These are phyloP conservation scores for Plasmodium gallinaceum DNA, from an alignment of 169 alveolate species.

Conservation along the genomic window DNA sequence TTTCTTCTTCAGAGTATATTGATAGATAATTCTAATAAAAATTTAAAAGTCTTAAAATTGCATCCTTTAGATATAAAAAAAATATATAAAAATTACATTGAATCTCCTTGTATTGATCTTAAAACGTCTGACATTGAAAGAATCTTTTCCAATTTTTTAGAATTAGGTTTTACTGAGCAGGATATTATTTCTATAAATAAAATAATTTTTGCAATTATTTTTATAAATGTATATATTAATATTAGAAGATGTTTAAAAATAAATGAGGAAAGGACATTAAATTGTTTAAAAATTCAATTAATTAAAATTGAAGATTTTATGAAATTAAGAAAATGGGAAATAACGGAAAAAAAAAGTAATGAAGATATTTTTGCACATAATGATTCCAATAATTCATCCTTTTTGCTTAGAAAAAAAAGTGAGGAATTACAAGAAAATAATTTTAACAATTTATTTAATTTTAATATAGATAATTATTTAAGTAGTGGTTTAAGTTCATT, in stretches of 20 bases:
- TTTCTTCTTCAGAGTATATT: constrained; percentile 40
- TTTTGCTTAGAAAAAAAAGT: neutral
- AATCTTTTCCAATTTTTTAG: constrained; percentile 31
- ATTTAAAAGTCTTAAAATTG: constrained; percentile 44
- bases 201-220: constrained; percentile 45
- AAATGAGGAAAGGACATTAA: constrained; percentile 34
- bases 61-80: constrained; percentile 68
- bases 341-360: neutral
- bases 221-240: constrained; percentile 64
- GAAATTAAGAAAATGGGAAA: constrained; percentile 11
- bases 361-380: neutral
- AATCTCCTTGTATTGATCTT: constrained; percentile 15
- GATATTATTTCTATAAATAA: constrained; percentile 36
- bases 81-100: constrained; percentile 59
- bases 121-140: constrained; percentile 17
- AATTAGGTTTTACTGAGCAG: constrained; percentile 38
- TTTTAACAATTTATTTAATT: constrained; percentile 16
- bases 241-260: constrained; percentile 38
- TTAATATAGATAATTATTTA: constrained; percentile 20
- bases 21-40: constrained; percentile 9
- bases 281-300: constrained; percentile 29
- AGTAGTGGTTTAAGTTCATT: constrained; percentile 34
- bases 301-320: constrained; percentile 34
- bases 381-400: neutral
- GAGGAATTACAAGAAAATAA: neutral